These are phyloP conservation scores for Cornus florida DNA, from an alignment of 148 eudicot species.

Conservation along the genomic window DNA sequence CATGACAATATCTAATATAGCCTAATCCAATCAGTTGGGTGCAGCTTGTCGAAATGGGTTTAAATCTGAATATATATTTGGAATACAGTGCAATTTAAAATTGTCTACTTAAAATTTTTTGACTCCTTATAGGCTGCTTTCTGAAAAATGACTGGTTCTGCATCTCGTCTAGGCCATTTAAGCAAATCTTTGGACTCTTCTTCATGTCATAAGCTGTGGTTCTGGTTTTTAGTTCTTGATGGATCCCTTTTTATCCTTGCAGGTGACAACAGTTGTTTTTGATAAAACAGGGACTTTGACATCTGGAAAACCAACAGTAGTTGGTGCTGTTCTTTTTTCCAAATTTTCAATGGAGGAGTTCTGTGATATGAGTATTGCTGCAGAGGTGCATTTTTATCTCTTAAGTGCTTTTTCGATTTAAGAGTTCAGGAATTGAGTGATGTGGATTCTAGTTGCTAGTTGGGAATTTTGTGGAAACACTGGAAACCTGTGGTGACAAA, in stretches of 20 bases:
- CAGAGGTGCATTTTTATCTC: constrained; percentile 58
- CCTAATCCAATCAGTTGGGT: background rate
- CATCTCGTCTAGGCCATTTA: background rate
- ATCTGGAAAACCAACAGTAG: constrained; percentile 85
- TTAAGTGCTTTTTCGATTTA: background rate
- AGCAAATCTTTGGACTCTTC: background rate
- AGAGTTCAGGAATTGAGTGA: background rate
- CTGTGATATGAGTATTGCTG: constrained; percentile 72
- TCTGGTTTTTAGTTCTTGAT: constrained; percentile 1
- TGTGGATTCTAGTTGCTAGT: background rate
- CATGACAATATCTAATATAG: background rate
- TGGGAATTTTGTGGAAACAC: background rate
- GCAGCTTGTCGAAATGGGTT: background rate
- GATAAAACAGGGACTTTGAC: constrained; percentile 99
- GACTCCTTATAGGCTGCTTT: constrained; percentile 2
- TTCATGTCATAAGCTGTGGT: background rate
- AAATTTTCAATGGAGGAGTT: constrained; percentile 74
- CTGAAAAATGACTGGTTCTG: background rate
- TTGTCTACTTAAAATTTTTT: too few relatives aligned
- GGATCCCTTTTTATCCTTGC: constrained; percentile 22
- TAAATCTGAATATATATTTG: too few relatives aligned
- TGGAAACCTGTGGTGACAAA: background rate
- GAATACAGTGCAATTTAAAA: background rate
- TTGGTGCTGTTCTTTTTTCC: constrained; percentile 75
- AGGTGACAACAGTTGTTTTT: constrained; percentile 84